phyloP scores from a whole-genome alignment of 805 yeast species.

The Candida mattraensis region DNA sequence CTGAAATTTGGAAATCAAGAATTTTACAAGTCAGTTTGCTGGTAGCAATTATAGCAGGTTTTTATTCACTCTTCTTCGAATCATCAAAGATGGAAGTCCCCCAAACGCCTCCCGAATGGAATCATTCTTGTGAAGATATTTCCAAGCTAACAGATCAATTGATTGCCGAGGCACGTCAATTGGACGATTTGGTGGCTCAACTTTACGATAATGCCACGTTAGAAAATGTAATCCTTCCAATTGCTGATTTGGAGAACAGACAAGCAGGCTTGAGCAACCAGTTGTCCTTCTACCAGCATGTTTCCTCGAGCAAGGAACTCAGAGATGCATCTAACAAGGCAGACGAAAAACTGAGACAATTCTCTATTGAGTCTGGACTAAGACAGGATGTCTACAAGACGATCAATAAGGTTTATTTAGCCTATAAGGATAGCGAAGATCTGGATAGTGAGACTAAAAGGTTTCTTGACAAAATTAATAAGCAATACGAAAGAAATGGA shows the following conservation, averaged over 20 bases:
- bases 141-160: conserved; percentile 41
- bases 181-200: conserved; percentile 56
- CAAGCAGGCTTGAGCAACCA: conserved; percentile 46
- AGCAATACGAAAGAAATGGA: conserved; percentile 66
- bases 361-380: conserved; percentile 59
- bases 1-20: too few species aligned
- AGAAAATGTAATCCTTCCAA: conserved; percentile 55
- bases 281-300: conserved; percentile 70
- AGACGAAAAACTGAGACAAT: conserved; percentile 55
- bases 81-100: conserved; percentile 21
- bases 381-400: conserved; percentile 67
- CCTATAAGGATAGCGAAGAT: conserved; percentile 30
- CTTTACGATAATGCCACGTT: conserved; percentile 48
- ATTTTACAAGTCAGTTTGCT: too few species aligned
- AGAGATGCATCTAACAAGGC: conserved; percentile 72
- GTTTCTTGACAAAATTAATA: conserved; percentile 55
- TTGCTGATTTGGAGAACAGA: conserved; percentile 50
- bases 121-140: conserved; percentile 53
- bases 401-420: conserved; percentile 52
- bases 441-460: conserved; percentile 56
- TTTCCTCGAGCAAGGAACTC: conserved; percentile 59
- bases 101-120: conserved; percentile 56
- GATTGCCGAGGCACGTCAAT: conserved; percentile 41
- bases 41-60: too few species aligned
- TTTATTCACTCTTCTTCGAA: too few species aligned